Conservation (phyloP, 768 basidiomycete genomes). For the Hirschioporus abietinus region DNA sequence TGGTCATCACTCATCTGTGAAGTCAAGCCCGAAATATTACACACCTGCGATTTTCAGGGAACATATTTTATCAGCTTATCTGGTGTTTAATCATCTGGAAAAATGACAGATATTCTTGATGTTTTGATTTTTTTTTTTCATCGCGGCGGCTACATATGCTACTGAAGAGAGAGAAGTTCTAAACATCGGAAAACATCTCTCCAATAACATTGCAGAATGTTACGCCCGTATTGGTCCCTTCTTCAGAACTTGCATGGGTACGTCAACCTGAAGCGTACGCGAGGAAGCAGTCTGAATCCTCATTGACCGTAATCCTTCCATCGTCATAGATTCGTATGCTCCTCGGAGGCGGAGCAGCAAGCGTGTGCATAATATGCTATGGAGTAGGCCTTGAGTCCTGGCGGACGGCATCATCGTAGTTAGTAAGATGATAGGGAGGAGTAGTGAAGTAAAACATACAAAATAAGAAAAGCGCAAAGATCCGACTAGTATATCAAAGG, state of each 20-base stretch:
- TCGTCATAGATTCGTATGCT: neutral
- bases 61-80: no score
- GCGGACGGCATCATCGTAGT: neutral
- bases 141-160: no score
- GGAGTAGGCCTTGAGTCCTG: neutral
- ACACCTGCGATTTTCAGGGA: no score
- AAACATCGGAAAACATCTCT: no score
- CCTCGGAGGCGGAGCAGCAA: neutral
- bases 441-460: neutral
- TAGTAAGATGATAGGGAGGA: neutral
- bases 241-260: neutral
- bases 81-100: no score
- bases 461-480: neutral
- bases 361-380: neutral
- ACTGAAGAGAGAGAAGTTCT: no score
- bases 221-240: no score
- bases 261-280: neutral
- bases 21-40: no score
- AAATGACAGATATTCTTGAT: no score
- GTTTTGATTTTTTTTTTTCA: no score
- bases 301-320: neutral
- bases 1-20: no score
- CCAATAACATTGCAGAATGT: no score
- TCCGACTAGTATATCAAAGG: neutral
- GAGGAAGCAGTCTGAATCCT: neutral